Evolutionary conservation across 306 rosid genomes (phyloP).

Genomic region (Urtica urens): DNA sequence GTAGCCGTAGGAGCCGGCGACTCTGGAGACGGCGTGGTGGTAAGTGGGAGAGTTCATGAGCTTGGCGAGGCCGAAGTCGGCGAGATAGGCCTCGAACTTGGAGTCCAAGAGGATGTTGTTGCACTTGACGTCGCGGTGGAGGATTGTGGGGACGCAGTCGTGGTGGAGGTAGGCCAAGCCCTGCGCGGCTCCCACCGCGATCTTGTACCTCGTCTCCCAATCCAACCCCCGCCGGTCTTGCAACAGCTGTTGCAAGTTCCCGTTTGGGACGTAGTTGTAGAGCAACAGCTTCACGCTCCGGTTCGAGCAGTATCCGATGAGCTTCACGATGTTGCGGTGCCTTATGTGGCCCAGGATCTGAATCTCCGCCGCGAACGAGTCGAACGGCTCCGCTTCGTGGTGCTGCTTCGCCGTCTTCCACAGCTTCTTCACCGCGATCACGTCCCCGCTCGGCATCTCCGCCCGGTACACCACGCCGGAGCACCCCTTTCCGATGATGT

Average conservation of each 20-base stretch:
- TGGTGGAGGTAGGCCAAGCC: conserved; percentile 95
- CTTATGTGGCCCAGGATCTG: conserved; percentile 95
- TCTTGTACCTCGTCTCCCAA: conserved; percentile 95
- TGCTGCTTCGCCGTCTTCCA: conserved; percentile 81
- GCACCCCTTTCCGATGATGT: conserved; percentile 85
- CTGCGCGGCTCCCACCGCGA: conserved; percentile 90
- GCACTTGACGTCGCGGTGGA: conserved; percentile 97
- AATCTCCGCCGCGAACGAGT: conserved; percentile 89
- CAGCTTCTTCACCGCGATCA: conserved; percentile 88
- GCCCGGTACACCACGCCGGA: conserved; percentile 80
- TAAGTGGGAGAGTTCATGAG: conserved; percentile 72
- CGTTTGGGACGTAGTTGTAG: conserved; percentile 83
- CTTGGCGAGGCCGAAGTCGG: conserved; percentile 95
- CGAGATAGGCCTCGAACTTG: conserved; percentile 74
- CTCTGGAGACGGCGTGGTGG: conserved; percentile 89
- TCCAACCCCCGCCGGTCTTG: conserved; percentile 69
- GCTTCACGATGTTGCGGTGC: conserved; percentile 85
- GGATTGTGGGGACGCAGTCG: conserved; percentile 85
- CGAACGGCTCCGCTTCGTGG: conserved; percentile 75
- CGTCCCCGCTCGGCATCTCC: conserved; percentile 66
- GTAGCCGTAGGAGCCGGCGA: conserved; percentile 95
- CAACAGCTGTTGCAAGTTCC: conserved; percentile 78
- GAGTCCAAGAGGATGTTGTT: conserved; percentile 92
- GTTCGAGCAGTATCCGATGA: conserved; percentile 87
- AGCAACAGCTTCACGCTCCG: conserved; percentile 84